Evolutionary conservation across 2,329 filamentous ascomycete genomes (phyloP).

Genomic region (Colletotrichum sp.): DNA sequence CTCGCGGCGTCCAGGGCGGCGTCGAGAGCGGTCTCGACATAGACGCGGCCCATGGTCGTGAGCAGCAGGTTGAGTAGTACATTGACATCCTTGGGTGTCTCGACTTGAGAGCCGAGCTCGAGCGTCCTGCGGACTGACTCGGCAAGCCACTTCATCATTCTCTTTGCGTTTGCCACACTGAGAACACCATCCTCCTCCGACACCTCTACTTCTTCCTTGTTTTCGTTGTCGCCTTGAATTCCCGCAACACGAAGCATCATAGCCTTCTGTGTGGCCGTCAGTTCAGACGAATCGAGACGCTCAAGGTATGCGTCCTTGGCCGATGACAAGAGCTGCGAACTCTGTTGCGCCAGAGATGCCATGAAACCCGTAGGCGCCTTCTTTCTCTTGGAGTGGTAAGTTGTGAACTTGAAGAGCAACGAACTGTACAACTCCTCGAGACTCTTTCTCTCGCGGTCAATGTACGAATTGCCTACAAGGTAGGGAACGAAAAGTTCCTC

Average conservation of each 20-base stretch:
- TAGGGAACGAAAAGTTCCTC: conserved; percentile 80
- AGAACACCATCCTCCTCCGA: conserved; percentile 87
- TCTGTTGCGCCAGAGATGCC: conserved; percentile 87
- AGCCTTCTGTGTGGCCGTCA: conserved; percentile 85
- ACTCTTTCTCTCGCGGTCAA: conserved; percentile 71
- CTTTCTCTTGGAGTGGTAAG: conserved; percentile 89
- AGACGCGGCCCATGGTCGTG: conserved; percentile 85
- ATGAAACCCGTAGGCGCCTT: conserved; percentile 93
- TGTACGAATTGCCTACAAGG: conserved; percentile 71
- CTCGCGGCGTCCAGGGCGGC: conserved; percentile 76
- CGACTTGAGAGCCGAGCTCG: conserved; percentile 84
- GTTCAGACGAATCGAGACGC: conserved; percentile 84
- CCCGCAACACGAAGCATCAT: conserved; percentile 92
- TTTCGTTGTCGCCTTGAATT: conserved; percentile 74
- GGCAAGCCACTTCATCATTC: conserved; percentile 97
- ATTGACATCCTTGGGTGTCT: conserved; percentile 93
- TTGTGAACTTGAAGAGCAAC: conserved; percentile 92
- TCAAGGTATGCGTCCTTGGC: conserved; percentile 93
- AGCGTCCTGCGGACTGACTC: conserved; percentile 91
- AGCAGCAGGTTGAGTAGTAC: conserved; percentile 84
- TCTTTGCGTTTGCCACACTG: conserved; percentile 86
- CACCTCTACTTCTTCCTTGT: conserved; percentile 87
- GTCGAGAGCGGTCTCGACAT: conserved; percentile 70
- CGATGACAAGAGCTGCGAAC: conserved; percentile 84
- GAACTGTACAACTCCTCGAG: conserved; percentile 88